Conservation (phyloP, 768 basidiomycete genomes). For the Pleurotus platypus region DNA sequence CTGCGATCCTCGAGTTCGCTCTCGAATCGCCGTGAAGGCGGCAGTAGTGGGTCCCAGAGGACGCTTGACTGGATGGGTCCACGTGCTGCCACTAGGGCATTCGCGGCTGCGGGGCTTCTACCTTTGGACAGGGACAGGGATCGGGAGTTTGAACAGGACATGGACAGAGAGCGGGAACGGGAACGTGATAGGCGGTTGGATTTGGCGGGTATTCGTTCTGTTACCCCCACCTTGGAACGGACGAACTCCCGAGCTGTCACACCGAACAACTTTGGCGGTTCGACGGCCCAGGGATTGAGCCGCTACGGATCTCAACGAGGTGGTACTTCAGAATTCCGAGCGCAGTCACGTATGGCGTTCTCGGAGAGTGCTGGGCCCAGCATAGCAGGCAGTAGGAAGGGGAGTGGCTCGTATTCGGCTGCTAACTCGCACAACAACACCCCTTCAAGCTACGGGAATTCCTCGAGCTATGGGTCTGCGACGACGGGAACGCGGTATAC, state of each 20-base stretch:
- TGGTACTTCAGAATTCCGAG: constrained; percentile 21
- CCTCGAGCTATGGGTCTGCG: neutral
- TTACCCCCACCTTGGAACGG: neutral
- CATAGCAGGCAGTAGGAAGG: constrained; percentile 27
- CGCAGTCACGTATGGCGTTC: constrained; percentile 53
- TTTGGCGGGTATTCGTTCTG: neutral
- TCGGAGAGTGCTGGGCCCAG: constrained; percentile 34
- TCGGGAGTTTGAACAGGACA: neutral
- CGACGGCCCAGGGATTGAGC: constrained; percentile 1
- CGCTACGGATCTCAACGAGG: constrained; percentile 17
- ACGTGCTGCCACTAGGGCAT: constrained; percentile 60
- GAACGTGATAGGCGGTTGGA: neutral
- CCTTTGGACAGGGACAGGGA: constrained; percentile 19
- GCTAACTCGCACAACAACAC: constrained; percentile 13
- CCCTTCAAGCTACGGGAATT: constrained; percentile 1
- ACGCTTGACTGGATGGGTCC: constrained; percentile 67
- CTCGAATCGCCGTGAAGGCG: constrained; percentile 11
- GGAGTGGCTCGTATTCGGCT: constrained; percentile 34
- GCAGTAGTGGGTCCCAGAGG: constrained; percentile 15
- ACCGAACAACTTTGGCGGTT: neutral
- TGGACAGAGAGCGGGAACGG: neutral
- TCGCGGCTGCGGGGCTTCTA: constrained; percentile 67
- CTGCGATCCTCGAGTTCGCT: constrained; percentile 12
- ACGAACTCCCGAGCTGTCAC: neutral
- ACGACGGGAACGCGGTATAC: neutral